These are phyloP conservation scores for Trapa bicornis DNA, from an alignment of 345 rosid species.

Conservation along the genomic window DNA sequence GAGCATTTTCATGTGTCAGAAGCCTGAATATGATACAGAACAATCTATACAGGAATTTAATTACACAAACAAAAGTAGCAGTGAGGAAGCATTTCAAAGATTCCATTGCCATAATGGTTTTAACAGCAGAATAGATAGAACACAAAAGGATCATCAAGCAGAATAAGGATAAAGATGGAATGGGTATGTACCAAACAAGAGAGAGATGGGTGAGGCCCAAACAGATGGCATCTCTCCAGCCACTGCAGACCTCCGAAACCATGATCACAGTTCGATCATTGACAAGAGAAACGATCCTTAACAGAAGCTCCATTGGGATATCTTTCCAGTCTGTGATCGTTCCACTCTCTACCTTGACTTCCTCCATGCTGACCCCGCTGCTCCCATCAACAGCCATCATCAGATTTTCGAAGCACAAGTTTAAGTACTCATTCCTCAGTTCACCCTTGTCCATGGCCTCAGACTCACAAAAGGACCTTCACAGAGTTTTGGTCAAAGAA, in stretches of 20 bases:
- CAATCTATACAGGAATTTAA: too few species aligned
- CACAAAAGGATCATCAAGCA: not conserved
- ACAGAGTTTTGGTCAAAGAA: too few species aligned
- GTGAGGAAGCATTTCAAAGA: too few species aligned
- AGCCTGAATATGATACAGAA: too few species aligned
- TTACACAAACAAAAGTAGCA: too few species aligned
- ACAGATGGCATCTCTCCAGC: conserved; percentile 85
- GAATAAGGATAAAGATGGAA: not conserved
- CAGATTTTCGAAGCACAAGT: conserved; percentile 49
- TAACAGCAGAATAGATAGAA: too few species aligned
- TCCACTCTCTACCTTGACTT: conserved; percentile 36
- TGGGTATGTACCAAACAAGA: conserved; percentile 52
- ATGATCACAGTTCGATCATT: conserved; percentile 55
- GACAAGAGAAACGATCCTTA: conserved; percentile 59
- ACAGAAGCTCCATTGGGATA: conserved; percentile 71
- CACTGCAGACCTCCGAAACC: conserved; percentile 81
- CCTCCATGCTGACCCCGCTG: not conserved
- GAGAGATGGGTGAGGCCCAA: conserved; percentile 69
- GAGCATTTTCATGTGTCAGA: too few species aligned
- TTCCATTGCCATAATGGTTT: too few species aligned
- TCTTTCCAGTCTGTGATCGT: conserved; percentile 72
- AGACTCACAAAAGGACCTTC: too few species aligned
- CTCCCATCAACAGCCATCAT: conserved; percentile 26
- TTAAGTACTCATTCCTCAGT: conserved; percentile 34
- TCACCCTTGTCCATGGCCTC: conserved; percentile 12